Evolutionary conservation across 1,284 basidiomycete species (phyloP).

Genomic region (Heterobasidion annosum): DNA sequence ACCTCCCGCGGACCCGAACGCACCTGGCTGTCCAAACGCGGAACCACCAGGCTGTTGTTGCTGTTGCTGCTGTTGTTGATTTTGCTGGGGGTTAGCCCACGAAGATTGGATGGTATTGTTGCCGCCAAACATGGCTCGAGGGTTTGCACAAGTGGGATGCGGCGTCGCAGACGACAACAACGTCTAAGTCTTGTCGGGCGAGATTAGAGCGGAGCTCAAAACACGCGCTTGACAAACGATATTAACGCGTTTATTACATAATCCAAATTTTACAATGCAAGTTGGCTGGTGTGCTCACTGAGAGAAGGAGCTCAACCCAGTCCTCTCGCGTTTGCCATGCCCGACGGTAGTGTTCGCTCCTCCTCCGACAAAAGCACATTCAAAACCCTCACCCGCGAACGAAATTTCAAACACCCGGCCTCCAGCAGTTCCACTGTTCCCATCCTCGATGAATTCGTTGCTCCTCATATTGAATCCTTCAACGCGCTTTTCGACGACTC

Average conservation of each 20-base stretch:
- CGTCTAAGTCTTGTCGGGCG: slow-evolving; percentile 6
- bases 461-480: slow-evolving; percentile 94
- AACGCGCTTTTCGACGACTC: slow-evolving; percentile 92
- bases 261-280: slow-evolving; percentile 3
- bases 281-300: too few relatives aligned
- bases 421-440: slow-evolving; percentile 63
- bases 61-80: slow-evolving; percentile 30
- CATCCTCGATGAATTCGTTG: slow-evolving; percentile 88
- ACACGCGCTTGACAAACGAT: slow-evolving; percentile 7
- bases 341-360: slow-evolving; percentile 18
- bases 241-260: slow-evolving; percentile 9
- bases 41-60: slow-evolving; percentile 20
- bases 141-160: slow-evolving; percentile 3
- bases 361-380: slow-evolving; percentile 45
- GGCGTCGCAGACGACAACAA: slow-evolving; percentile 1
- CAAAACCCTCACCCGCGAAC: slow-evolving; percentile 80
- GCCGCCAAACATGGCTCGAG: slow-evolving; percentile 41
- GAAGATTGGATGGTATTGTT: slow-evolving; percentile 40
- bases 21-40: slow-evolving; percentile 38
- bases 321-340: slow-evolving; percentile 20
- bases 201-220: slow-evolving; percentile 15
- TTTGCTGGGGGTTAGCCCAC: slow-evolving; percentile 56
- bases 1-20: slow-evolving; percentile 36
- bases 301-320: not conserved
- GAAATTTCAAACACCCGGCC: slow-evolving; percentile 74